Percentiles rank a stretch among this genome's conserved stretches.
Conservation (phyloP, 2,329 filamentous ascomycete genomes). For the Tolypocladium nubicola region DNA sequence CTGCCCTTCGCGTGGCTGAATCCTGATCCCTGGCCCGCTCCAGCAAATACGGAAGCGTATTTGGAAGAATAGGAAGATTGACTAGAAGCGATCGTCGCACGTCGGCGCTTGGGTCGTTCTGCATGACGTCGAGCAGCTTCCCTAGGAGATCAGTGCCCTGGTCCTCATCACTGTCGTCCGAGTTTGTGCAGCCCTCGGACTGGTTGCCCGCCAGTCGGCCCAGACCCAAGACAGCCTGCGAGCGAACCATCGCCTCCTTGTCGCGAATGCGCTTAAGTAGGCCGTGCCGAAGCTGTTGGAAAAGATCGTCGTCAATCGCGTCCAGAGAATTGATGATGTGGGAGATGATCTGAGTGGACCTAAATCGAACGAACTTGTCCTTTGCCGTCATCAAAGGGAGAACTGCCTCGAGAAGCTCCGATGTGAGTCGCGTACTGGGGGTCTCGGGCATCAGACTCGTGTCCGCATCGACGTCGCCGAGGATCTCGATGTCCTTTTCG, state of each 20-base stretch:
- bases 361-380: slow-evolving; percentile 86
- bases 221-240: slow-evolving; percentile 87
- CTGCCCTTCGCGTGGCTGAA: slow-evolving; percentile 66
- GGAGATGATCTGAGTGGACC: slow-evolving; percentile 80
- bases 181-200: slow-evolving; percentile 57
- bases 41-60: slow-evolving; percentile 75
- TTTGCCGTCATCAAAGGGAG: slow-evolving; percentile 73
- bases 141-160: slow-evolving; percentile 61
- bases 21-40: slow-evolving; percentile 88
- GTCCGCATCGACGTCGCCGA: slow-evolving; percentile 55
- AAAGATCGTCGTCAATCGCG: slow-evolving; percentile 84
- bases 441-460: slow-evolving; percentile 68
- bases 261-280: slow-evolving; percentile 81
- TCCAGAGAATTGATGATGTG: slow-evolving; percentile 90
- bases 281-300: slow-evolving; percentile 68
- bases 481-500: slow-evolving; percentile 60
- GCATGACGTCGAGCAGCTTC: slow-evolving; percentile 77
- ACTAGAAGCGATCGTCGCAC: slow-evolving; percentile 80
- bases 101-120: slow-evolving; percentile 90
- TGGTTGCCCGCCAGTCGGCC: slow-evolving; percentile 73
- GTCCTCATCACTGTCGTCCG: slow-evolving; percentile 57
- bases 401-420: slow-evolving; percentile 60
- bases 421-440: slow-evolving; percentile 69
- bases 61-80: slow-evolving; percentile 78
- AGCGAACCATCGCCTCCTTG: slow-evolving; percentile 85